Evolutionary conservation across 1,284 basidiomycete genomes (phyloP).

Genomic region (Ustilago loliicola): DNA sequence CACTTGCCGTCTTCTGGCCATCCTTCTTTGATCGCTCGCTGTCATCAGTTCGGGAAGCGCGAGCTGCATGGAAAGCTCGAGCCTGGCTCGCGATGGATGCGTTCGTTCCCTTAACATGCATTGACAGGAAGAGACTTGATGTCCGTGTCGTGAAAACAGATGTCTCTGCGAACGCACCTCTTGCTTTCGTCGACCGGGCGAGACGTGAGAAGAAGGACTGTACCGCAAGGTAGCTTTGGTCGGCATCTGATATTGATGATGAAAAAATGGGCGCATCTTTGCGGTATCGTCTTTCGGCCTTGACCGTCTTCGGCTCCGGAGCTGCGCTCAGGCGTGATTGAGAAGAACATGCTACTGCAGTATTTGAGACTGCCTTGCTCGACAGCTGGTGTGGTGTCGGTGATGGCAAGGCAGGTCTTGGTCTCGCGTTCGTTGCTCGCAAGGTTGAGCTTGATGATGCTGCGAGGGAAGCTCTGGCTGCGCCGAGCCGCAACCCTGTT

Average conservation of each 20-base stretch:
- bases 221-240: constrained; percentile 28
- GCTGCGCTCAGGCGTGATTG: background rate
- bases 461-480: background rate
- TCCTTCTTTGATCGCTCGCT: background rate
- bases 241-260: background rate
- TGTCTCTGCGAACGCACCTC: background rate
- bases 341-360: background rate
- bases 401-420: background rate
- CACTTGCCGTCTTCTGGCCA: background rate
- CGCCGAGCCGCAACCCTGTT: background rate
- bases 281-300: background rate
- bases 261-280: no score
- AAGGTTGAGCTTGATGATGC: background rate
- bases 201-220: constrained; percentile 30
- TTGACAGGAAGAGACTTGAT: background rate
- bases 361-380: background rate
- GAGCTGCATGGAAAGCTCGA: constrained; percentile 22
- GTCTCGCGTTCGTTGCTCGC: background rate
- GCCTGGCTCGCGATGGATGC: constrained; percentile 17
- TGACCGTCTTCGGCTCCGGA: background rate
- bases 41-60: constrained; percentile 4
- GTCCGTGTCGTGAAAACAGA: background rate
- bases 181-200: background rate
- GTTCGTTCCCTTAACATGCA: background rate
- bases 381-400: background rate